Percentiles rank a stretch among this genome's conserved stretches.
These are phyloP conservation scores for Pseudogymnoascus sp. DNA, from an alignment of 2,329 filamentous ascomycete genomes.

Conservation along the genomic window DNA sequence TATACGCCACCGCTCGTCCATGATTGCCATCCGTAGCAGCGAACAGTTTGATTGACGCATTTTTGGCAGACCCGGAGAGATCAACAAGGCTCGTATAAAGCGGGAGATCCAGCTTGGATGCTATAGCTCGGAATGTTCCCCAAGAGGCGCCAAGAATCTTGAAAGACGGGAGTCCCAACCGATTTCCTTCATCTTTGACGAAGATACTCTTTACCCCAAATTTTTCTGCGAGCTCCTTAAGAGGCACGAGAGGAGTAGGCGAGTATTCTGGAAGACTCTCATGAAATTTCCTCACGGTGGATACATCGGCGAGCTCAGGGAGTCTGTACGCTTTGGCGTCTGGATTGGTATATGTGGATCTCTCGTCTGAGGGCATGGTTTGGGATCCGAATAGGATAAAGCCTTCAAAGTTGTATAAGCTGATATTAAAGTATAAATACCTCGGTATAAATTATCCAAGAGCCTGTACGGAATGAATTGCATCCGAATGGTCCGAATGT, in stretches of 20 bases:
- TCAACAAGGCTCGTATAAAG: constrained; percentile 30
- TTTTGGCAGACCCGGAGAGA: constrained; percentile 31
- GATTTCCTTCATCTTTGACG: constrained; percentile 62
- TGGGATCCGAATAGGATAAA: background rate
- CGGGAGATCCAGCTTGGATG: constrained; percentile 33
- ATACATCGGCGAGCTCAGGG: background rate
- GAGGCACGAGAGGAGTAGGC: constrained; percentile 44
- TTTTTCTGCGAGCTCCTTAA: constrained; percentile 47
- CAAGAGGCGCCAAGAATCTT: constrained; percentile 76
- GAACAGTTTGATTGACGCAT: constrained; percentile 38
- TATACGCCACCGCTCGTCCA: constrained; percentile 62
- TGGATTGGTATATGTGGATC: background rate
- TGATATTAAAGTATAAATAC: background rate
- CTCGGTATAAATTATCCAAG: background rate
- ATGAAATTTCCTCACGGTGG: constrained; percentile 41
- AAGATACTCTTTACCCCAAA: constrained; percentile 51
- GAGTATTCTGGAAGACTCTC: constrained; percentile 47
- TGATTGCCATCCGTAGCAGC: constrained; percentile 71
- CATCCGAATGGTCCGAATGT: background rate
- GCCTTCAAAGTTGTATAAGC: background rate
- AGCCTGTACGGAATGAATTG: background rate
- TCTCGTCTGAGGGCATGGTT: background rate
- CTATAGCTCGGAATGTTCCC: constrained; percentile 47
- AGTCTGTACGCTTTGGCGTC: background rate
- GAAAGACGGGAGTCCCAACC: constrained; percentile 65